phyloP scores from a whole-genome alignment of 768 basidiomycete genomes.

The Podaxis rugospora region DNA sequence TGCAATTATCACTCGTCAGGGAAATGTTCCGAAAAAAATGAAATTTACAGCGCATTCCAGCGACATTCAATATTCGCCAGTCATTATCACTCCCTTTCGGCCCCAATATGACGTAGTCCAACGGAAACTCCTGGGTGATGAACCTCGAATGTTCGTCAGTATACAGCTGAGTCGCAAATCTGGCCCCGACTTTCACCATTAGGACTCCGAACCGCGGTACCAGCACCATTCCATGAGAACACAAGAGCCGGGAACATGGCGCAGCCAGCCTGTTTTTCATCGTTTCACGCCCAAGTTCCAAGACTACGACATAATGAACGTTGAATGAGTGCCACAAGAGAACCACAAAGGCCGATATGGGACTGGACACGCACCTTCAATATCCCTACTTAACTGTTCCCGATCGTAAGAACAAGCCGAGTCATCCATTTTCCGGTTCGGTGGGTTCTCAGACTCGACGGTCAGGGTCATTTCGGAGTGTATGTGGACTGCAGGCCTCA shows the following conservation, averaged over 20 bases:
- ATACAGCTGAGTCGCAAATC: background rate
- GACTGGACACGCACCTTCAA: too few relatives aligned
- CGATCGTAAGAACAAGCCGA: too few relatives aligned
- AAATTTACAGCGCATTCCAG: background rate
- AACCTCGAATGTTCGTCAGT: background rate
- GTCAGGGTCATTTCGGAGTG: too few relatives aligned
- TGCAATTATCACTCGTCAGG: background rate
- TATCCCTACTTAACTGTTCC: too few relatives aligned
- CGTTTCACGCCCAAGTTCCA: background rate
- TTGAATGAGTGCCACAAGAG: too few relatives aligned
- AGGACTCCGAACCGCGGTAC: background rate
- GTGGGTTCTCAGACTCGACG: too few relatives aligned
- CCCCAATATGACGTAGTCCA: background rate
- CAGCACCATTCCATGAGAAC: background rate
- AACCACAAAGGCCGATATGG: too few relatives aligned
- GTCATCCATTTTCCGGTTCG: too few relatives aligned
- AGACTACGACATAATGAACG: too few relatives aligned
- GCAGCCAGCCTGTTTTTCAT: background rate
- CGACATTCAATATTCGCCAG: too few relatives aligned
- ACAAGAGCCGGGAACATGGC: background rate
- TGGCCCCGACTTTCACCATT: background rate
- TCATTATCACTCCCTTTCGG: too few relatives aligned
- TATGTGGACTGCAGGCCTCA: background rate
- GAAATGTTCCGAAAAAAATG: background rate
- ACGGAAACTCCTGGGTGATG: background rate